Evolutionary conservation across 2,329 filamentous ascomycete genomes (phyloP), one percentile per base, ranked within the genome.

Genomic region (Claviceps digitariae): DNA sequence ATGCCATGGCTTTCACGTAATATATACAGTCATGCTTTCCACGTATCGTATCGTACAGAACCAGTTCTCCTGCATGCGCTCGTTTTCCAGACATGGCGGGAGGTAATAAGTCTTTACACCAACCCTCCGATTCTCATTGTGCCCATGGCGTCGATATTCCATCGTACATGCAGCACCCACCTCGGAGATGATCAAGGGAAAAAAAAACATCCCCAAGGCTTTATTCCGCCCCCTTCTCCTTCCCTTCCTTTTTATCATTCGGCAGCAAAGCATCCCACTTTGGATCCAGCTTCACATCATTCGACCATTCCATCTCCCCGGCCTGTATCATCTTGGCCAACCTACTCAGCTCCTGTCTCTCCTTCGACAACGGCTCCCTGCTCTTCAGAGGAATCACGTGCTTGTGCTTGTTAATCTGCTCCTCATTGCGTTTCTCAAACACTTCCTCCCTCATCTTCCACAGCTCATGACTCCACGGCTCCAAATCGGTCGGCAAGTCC

Each of bases 381-480:
- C 77, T 71, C 53, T 67, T 67, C 52, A 73, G 57, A 4, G 69
- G 63, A 45, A 73, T 65, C 67, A 64, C 52, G 55, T 61, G 58
- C 52, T 64, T 61, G 48, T 67, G 63, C 54, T 64, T 55, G 53
- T 61, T 56, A 38, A 69, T 57, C 55, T 67, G 60, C 58, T 63
- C 60, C 47, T 68, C 56, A 52, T 71, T 65, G 51, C 69, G 64
- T 57, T 74, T 64, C 40, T 73, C 60, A 59, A 72, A 68, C 52
- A 72, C 69, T 55, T 78, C 68, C 54, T 76, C 69, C 29, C 78
- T 72, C 61, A 74, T 72, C 63, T 76, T 72, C 66, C 73, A 80
- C 52, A 80, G 69, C n/a, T 75, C 69, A 59, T 82, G 74, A 67
- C 83, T 83, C 83, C 84, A 90, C 66, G 74, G 69, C 54, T 74